A percentile compares a stretch with the other conserved stretches of the same genome.
Conservation (phyloP, 768 basidiomycete species). For the Leccinum rimulosum region DNA sequence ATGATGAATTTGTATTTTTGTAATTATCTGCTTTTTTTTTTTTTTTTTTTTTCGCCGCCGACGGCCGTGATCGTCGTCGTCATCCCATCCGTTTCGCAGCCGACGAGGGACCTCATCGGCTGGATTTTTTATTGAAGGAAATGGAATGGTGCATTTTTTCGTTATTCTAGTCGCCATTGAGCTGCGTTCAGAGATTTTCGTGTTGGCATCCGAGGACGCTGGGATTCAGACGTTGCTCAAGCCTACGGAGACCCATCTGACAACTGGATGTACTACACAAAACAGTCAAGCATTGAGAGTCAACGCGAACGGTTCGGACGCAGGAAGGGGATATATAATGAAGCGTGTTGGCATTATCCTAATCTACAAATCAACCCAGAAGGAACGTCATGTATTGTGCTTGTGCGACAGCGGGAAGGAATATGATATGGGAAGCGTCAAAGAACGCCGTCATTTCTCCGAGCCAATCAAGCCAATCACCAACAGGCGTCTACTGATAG, state of each 20-base stretch:
- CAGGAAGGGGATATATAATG: neutral
- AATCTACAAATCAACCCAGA: constrained; percentile 14
- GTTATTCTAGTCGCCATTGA: neutral
- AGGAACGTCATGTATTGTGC: constrained; percentile 1
- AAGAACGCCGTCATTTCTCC: constrained; percentile 17
- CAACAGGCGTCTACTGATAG: constrained; percentile 48
- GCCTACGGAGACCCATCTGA: no score
- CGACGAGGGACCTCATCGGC: neutral
- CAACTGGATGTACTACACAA: neutral
- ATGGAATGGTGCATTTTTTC: neutral
- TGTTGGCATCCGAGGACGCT: neutral
- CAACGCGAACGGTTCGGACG: neutral
- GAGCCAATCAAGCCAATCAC: constrained; percentile 42
- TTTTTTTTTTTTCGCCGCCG: neutral
- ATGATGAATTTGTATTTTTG: neutral
- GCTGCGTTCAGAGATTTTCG: no score
- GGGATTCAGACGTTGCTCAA: neutral
- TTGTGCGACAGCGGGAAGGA: neutral
- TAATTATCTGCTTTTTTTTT: neutral
- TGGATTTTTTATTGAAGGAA: no score
- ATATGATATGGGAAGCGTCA: neutral
- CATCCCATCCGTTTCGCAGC: neutral
- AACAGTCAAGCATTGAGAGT: no score
- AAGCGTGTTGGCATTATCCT: constrained; percentile 9
- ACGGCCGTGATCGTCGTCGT: neutral